A percentile compares a stretch with the other conserved stretches of the same genome.
Evolutionary conservation across 768 basidiomycete genomes (phyloP).

Genomic region (Boletus rubescentipes): DNA sequence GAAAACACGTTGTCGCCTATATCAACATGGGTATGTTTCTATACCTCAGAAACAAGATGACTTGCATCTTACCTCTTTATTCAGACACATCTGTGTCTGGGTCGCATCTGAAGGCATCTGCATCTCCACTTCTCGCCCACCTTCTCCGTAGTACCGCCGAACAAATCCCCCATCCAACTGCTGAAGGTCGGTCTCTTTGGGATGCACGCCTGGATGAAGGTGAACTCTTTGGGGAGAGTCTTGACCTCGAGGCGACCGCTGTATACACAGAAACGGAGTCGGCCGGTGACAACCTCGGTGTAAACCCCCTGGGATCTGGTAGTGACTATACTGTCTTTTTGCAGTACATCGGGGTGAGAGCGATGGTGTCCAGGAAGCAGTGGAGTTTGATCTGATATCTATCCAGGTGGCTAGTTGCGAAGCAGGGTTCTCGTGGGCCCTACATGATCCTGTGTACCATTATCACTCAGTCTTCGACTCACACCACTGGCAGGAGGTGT

Average conservation of each 20-base stretch:
- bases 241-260: slow-evolving; percentile 29
- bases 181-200: slow-evolving; percentile 68
- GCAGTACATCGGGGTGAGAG: slow-evolving; percentile 66
- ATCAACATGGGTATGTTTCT: slow-evolving; percentile 64
- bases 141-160: slow-evolving; percentile 67
- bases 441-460: slow-evolving; percentile 66
- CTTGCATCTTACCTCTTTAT: slow-evolving; percentile 27
- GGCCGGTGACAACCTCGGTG: slow-evolving; percentile 36
- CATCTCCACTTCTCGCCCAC: slow-evolving; percentile 82
- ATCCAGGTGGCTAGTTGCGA: slow-evolving; percentile 36
- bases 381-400: slow-evolving; percentile 1
- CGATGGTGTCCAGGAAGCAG: background rate
- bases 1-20: slow-evolving; percentile 81
- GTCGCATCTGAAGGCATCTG: slow-evolving; percentile 48
- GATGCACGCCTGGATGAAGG: slow-evolving; percentile 63
- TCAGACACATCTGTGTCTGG: slow-evolving; percentile 56
- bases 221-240: slow-evolving; percentile 36
- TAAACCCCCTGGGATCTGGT: slow-evolving; percentile 74
- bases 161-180: slow-evolving; percentile 72
- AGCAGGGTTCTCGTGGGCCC: slow-evolving; percentile 32
- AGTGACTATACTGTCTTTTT: slow-evolving; percentile 93
- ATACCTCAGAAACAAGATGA: slow-evolving; percentile 29
- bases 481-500: slow-evolving; percentile 68
- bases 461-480: slow-evolving; percentile 78
- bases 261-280: slow-evolving; percentile 27